These are phyloP conservation scores for Tuctoria greenei DNA, from an alignment of 176 grass and related monocot species.

Conservation along the genomic window DNA sequence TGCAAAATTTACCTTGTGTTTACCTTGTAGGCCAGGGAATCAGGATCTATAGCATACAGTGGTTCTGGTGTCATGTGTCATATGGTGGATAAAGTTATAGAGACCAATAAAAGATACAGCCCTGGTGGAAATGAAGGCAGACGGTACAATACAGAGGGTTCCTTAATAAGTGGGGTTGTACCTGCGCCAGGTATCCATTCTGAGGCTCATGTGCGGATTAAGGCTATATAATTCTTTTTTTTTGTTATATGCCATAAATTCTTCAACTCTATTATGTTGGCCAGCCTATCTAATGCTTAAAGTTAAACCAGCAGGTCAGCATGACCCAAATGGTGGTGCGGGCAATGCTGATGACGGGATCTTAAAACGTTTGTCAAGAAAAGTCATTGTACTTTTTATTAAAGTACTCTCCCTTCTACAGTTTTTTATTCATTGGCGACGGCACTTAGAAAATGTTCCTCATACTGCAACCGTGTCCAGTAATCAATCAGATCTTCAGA, in stretches of 20 bases:
- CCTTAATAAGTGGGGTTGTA: conserved; percentile 29
- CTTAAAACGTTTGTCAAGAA: conserved; percentile 64
- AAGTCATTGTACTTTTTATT: conserved; percentile 60
- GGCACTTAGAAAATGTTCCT: conserved; percentile 47
- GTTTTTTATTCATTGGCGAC: conserved; percentile 40
- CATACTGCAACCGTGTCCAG: conserved; percentile 26
- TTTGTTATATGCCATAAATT: too few species aligned
- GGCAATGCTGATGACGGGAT: conserved; percentile 46
- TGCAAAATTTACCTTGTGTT: conserved; percentile 22
- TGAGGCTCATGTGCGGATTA: conserved; percentile 14
- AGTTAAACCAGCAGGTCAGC: conserved; percentile 48
- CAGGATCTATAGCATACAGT: conserved; percentile 56
- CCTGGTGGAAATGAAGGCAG: conserved; percentile 38
- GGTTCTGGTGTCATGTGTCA: conserved; percentile 43
- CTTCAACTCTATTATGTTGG: neutral
- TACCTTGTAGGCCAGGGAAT: conserved; percentile 54
- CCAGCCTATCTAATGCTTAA: conserved; percentile 32
- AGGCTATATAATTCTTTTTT: neutral
- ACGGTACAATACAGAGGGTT: conserved; percentile 34
- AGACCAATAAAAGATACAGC: conserved; percentile 54
- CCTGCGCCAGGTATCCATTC: conserved; percentile 48
- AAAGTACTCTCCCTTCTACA: conserved; percentile 67
- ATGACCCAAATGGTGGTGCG: conserved; percentile 8
- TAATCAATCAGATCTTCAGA: conserved; percentile 37
- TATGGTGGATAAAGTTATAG: conserved; percentile 49